Evolutionary conservation across 805 yeast species (phyloP), one percentile per base, ranked within the genome.

Genomic region (Kodamaea sagamina): DNA sequence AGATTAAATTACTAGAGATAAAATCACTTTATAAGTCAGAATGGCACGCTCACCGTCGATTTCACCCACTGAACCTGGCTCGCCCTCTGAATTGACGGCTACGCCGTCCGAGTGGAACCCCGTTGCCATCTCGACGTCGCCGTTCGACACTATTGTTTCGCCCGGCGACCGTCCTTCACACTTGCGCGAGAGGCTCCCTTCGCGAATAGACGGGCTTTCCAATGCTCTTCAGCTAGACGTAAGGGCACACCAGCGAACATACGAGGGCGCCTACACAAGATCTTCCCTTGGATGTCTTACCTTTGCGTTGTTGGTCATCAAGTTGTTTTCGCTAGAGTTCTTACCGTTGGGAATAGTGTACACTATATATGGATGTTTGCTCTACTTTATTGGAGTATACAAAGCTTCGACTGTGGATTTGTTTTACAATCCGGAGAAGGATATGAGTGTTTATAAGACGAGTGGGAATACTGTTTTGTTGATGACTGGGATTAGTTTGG

Each of bases 241-340:
- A 2, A 50, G 84, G 52, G 93, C 92, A 0, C 84, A 84, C 52
- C 93, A 86, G 61, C 62, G 95, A 44, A 86, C 95, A 0, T 86
- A 85, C 54, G 93, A 86, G 56, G 95, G 95, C 0, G 90, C 95
- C 1, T 86, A 87, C 55, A 71, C 84, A 18, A 63, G 95, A 41
- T 79, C 90, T 0, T 84, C 90, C 15, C 64, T 87, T 22, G 83
- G 86, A 15, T 75, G 82, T 41, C 61, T 87, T 21, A 75, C 89
- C 8, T 82, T 87, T 53, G 73, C 86, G 3, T 65, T 85, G 24
- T 63, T 85, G 43, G 74, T 86, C 12, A 71, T 86, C 51, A 82
- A 84, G 58, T 61, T 86, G 28, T 86, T 86, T 58, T 69, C 80
- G 4, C 65, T 59, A 29, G 86, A 82, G 51, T 85, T 84, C 56